Conservation (phyloP, 2,329 filamentous ascomycete genomes). For the Cladophialophora bantiana region DNA sequence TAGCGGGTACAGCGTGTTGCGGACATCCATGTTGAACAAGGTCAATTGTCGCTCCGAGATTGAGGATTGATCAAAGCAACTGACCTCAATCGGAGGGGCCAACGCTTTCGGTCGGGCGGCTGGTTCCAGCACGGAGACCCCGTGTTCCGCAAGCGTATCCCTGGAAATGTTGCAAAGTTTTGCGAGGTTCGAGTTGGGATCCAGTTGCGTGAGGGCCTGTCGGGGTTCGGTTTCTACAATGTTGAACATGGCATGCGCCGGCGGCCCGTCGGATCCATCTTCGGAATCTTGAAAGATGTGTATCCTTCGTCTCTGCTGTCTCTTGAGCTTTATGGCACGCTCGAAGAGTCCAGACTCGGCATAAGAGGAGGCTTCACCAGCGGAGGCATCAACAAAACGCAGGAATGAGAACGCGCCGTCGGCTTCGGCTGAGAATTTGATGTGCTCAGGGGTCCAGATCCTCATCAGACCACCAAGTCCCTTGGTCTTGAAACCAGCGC, state of each 20-base stretch:
- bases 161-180: slow-evolving; percentile 81
- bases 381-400: slow-evolving; percentile 80
- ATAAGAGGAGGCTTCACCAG: slow-evolving; percentile 72
- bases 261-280: slow-evolving; percentile 64
- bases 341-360: slow-evolving; percentile 75
- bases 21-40: slow-evolving; percentile 79
- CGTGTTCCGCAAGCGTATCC: slow-evolving; percentile 69
- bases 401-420: slow-evolving; percentile 79
- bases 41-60: slow-evolving; percentile 72
- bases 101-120: slow-evolving; percentile 79
- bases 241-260: slow-evolving; percentile 80
- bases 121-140: slow-evolving; percentile 79
- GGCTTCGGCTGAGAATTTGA: slow-evolving; percentile 68
- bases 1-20: slow-evolving; percentile 73
- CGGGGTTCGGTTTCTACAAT: slow-evolving; percentile 75
- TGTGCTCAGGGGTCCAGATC: slow-evolving; percentile 83
- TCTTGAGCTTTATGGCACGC: slow-evolving; percentile 71
- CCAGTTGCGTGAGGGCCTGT: slow-evolving; percentile 71
- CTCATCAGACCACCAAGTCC: slow-evolving; percentile 85
- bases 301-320: slow-evolving; percentile 68
- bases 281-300: slow-evolving; percentile 66
- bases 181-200: slow-evolving; percentile 73
- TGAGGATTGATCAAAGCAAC: slow-evolving; percentile 72
- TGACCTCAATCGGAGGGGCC: slow-evolving; percentile 84
- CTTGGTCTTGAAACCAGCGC: slow-evolving; percentile 74